Evolutionary conservation across 2,329 filamentous ascomycete species (phyloP).

Genomic region (Ceratocystis harringtonii): DNA sequence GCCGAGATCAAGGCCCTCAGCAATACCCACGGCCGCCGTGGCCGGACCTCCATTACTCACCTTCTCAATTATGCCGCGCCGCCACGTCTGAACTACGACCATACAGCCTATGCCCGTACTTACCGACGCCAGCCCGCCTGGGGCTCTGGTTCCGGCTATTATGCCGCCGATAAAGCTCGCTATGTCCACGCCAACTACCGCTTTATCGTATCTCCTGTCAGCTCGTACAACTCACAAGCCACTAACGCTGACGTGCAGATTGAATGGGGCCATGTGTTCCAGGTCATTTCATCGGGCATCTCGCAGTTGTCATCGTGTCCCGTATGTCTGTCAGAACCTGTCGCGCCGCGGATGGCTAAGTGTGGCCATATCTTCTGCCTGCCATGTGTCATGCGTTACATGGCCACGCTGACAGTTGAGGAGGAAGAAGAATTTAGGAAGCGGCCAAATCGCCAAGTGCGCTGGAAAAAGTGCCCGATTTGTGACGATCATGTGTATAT

Average conservation of each 20-base stretch:
- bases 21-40: constrained; percentile 55
- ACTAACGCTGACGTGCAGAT: constrained; percentile 76
- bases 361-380: constrained; percentile 97
- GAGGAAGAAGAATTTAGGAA: constrained; percentile 48
- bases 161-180: constrained; percentile 79
- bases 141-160: constrained; percentile 78
- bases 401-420: constrained; percentile 55
- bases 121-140: constrained; percentile 61
- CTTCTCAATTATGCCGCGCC: constrained; percentile 82
- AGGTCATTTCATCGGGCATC: constrained; percentile 78
- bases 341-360: constrained; percentile 89
- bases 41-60: constrained; percentile 94
- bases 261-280: constrained; percentile 80
- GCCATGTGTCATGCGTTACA: constrained; percentile 84
- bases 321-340: constrained; percentile 84
- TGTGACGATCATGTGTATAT: constrained; percentile 89
- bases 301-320: constrained; percentile 83
- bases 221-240: constrained; percentile 65
- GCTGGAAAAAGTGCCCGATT: constrained; percentile 92
- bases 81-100: constrained; percentile 45
- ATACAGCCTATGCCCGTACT: constrained; percentile 37
- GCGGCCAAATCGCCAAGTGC: constrained; percentile 48
- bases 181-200: constrained; percentile 92
- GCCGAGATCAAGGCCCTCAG: constrained; percentile 54
- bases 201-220: constrained; percentile 77